Evolutionary conservation across 2,329 filamentous ascomycete species (phyloP).

Genomic region (Aspergillus sergii): DNA sequence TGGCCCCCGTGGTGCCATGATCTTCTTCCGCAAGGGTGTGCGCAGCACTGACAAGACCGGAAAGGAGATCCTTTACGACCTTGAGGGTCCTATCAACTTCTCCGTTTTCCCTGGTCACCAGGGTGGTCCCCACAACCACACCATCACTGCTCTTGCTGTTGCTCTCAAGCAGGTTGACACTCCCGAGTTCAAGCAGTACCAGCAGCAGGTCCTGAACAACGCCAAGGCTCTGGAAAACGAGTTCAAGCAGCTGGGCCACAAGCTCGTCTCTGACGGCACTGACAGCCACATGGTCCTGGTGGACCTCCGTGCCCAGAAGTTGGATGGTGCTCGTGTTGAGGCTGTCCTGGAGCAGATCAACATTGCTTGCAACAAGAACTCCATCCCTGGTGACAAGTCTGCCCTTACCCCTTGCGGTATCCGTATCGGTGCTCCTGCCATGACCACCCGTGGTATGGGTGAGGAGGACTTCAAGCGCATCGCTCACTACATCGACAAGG

Average conservation of each 20-base stretch:
- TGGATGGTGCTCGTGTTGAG: slow-evolving; percentile 93
- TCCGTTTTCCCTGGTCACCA: slow-evolving; percentile 98
- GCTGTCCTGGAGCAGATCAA: slow-evolving; percentile 96
- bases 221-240: slow-evolving; percentile 83
- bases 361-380: slow-evolving; percentile 99
- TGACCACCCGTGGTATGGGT: slow-evolving; percentile 94
- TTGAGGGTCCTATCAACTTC: slow-evolving; percentile 90
- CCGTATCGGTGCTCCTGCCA: slow-evolving; percentile 94
- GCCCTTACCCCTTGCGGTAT: slow-evolving; percentile 93
- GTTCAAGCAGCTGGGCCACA: slow-evolving; percentile 71
- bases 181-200: slow-evolving; percentile 89
- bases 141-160: slow-evolving; percentile 92
- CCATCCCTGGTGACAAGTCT: slow-evolving; percentile 95
- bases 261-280: slow-evolving; percentile 88
- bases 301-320: slow-evolving; percentile 83
- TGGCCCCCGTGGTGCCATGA: slow-evolving; percentile 93
- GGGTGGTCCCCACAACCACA: slow-evolving; percentile 98
- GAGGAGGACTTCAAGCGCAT: slow-evolving; percentile 91
- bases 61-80: slow-evolving; percentile 82
- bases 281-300: slow-evolving; percentile 96
- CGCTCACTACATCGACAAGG: slow-evolving; percentile 82
- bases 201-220: slow-evolving; percentile 86
- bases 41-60: slow-evolving; percentile 84
- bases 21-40: slow-evolving; percentile 96
- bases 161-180: slow-evolving; percentile 91